These are phyloP conservation scores for Hymenoscyphus repandus DNA, from an alignment of 2,329 filamentous ascomycete species.

Conservation along the genomic window DNA sequence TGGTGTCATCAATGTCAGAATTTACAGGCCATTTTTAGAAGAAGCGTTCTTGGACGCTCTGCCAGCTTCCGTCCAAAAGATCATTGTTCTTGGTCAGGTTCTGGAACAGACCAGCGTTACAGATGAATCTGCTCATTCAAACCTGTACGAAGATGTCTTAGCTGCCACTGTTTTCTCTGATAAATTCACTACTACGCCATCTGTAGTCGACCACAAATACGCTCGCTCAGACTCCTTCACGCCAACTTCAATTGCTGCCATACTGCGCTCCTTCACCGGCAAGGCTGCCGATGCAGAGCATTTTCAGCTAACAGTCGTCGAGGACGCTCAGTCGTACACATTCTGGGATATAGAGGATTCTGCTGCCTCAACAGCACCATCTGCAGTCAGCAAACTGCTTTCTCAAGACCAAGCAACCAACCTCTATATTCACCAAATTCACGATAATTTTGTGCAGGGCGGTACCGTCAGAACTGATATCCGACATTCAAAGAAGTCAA, in stretches of 20 bases:
- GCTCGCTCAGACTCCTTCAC: conserved; percentile 58
- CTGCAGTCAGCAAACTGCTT: conserved; percentile 51
- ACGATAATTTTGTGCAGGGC: conserved; percentile 64
- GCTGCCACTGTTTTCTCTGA: conserved; percentile 76
- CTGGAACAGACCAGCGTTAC: conserved; percentile 64
- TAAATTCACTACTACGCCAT: conserved; percentile 56
- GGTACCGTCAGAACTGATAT: conserved; percentile 82
- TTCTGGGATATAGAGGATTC: conserved; percentile 92
- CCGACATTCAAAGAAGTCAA: conserved; percentile 72
- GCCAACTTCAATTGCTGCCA: conserved; percentile 47
- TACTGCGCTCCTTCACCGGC: conserved; percentile 44
- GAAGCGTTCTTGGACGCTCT: conserved; percentile 84
- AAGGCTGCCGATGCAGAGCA: conserved; percentile 34
- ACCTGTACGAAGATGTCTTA: conserved; percentile 85
- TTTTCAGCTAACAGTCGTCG: conserved; percentile 45
- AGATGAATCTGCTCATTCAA: conserved; percentile 75
- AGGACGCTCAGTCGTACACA: conserved; percentile 71
- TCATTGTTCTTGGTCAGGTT: conserved; percentile 89
- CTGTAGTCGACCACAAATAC: conserved; percentile 85
- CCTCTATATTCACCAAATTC: conserved; percentile 56
- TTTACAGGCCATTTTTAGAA: conserved; percentile 94
- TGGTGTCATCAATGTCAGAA: conserved; percentile 83
- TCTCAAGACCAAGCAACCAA: conserved; percentile 68
- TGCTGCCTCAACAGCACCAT: conserved; percentile 57
- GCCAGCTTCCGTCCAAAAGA: conserved; percentile 66